Evolutionary conservation across 768 basidiomycete genomes (phyloP), one percentile per base, ranked within the genome.

Genomic region (Tricholoma hemisulphureum): DNA sequence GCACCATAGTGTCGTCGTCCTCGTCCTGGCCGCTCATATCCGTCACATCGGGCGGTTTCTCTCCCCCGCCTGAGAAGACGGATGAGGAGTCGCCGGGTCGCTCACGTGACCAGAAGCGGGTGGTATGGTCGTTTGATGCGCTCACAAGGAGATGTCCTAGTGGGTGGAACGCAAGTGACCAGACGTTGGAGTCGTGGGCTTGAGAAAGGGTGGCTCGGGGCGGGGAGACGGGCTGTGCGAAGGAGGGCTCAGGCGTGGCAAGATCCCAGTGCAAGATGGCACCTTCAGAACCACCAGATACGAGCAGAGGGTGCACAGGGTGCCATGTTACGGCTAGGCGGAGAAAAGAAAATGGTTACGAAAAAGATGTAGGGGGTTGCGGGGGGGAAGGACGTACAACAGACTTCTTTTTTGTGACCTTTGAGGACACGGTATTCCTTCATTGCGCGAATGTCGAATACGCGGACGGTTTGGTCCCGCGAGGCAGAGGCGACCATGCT

Each of bases 371-470:
- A 20, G 28, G 21, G 20, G 26, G 10, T n/a, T 23, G 56, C 18
- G 24, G 51, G 23, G 50, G 14, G 24, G 26, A 8, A 7, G 18
- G 41, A 80, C 93, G 59, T 76, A 95, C 93, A 95, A 77, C 94
- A 95, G 37, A 97, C 94, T 82, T 98, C 97, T 68, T 98, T 96
- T 69, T 94, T 95, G 80, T 99, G 97, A 1, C 97, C 97, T 66
- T 93, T 93, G 61, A 98, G 84, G 16, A 92, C 76, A 21, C 91
- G 85, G 70, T 93, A 86, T 70, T 98, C 95, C 71, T 96, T 95
- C 91, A 99, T 96, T 50, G 94, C 94, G 16, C 97, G 87, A 62
- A 99, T 98, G 68, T 99, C 97, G 67, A 98, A 99, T 10, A 99
- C 90, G 29, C 95, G 88, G 34, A 98, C 87, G 11, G 92, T 90